Evolutionary conservation across 2,329 filamentous ascomycete species (phyloP).

Genomic region (Xylariaceae sp.): DNA sequence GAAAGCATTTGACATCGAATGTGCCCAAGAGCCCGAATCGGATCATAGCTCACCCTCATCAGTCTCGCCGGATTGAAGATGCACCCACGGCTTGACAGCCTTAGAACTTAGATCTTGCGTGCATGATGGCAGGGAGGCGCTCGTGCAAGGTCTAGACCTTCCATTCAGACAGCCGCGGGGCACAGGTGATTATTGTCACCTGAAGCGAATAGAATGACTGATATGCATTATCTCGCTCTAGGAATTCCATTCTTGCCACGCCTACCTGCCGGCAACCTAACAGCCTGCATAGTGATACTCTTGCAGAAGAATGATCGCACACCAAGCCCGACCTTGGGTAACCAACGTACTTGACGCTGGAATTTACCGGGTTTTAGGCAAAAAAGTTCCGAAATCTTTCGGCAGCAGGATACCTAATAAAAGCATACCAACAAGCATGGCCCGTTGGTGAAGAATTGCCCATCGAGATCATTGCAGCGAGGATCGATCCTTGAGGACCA

Average conservation of each 20-base stretch:
- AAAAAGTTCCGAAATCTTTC: slow-evolving; percentile 1
- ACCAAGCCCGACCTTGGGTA: background rate
- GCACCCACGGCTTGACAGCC: background rate
- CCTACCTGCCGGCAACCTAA: too few relatives aligned
- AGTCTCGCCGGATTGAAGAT: background rate
- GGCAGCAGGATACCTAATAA: too few relatives aligned
- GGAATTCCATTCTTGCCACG: too few relatives aligned
- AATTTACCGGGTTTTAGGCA: slow-evolving; percentile 5
- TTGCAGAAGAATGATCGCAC: too few relatives aligned
- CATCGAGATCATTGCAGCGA: too few relatives aligned
- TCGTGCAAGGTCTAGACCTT: slow-evolving; percentile 11
- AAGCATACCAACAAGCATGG: too few relatives aligned
- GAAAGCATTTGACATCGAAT: background rate
- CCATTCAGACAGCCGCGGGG: background rate
- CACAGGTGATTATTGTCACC: slow-evolving; percentile 9
- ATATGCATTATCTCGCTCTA: too few relatives aligned
- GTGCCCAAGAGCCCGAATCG: background rate
- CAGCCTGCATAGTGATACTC: too few relatives aligned
- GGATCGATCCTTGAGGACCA: too few relatives aligned
- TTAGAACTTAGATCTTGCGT: too few relatives aligned
- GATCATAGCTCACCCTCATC: slow-evolving; percentile 3
- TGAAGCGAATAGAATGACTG: slow-evolving; percentile 3
- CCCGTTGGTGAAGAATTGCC: too few relatives aligned
- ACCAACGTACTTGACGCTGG: background rate
- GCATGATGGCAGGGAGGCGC: slow-evolving; percentile 9